These are phyloP conservation scores for Eucalyptus victrix DNA, from an alignment of 345 rosid genomes.

Conservation along the genomic window DNA sequence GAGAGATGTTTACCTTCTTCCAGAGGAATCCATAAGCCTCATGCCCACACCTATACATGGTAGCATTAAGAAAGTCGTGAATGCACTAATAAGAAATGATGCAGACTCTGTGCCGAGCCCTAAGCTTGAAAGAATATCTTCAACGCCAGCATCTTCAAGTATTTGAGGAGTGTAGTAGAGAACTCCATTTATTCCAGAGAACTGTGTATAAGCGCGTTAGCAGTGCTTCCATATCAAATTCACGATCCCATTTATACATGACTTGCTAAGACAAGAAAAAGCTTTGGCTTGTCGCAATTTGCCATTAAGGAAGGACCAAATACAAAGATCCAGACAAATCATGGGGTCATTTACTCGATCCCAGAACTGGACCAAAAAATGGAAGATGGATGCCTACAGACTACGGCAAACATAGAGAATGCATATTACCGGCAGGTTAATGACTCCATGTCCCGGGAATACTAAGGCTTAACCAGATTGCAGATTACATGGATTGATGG, in stretches of 20 bases:
- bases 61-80: constrained; percentile 75
- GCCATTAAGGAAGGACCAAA: not conserved
- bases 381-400: not conserved
- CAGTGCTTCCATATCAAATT: not conserved
- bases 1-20: constrained; percentile 52
- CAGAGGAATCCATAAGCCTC: constrained; percentile 81
- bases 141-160: constrained; percentile 76
- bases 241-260: not conserved
- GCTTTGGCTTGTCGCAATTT: not conserved
- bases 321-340: not conserved
- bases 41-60: constrained; percentile 79
- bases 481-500: not conserved
- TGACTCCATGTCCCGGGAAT: not conserved
- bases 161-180: constrained; percentile 95
- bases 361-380: not conserved
- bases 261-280: not conserved
- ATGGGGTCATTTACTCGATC: not conserved
- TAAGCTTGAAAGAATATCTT: constrained; percentile 53
- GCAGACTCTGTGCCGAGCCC: constrained; percentile 67
- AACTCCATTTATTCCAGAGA: constrained; percentile 88
- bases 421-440: not conserved
- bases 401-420: not conserved
- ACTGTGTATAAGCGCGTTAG: constrained; percentile 21
- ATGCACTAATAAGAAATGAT: constrained; percentile 77
- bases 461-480: not conserved